Evolutionary conservation across 371 early-diverging fungal genomes (phyloP), one percentile per base, ranked within the genome.

Genomic region (Choanephora cucurbitarum): DNA sequence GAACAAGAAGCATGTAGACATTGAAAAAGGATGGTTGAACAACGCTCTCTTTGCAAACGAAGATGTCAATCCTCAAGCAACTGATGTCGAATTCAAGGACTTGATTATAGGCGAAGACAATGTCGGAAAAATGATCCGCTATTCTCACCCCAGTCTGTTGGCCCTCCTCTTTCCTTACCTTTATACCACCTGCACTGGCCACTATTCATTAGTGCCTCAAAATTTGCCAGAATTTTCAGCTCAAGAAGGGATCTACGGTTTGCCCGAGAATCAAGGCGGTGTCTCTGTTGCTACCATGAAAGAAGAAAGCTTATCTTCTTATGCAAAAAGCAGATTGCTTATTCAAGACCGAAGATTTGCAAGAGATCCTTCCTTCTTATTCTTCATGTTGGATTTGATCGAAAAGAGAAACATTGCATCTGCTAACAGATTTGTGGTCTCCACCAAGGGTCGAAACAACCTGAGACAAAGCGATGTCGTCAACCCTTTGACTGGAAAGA

Each of bases 351-450:
- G 48, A 28, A n/a, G 42, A 37, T 55, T 46, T 39, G 37, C 55
- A 13, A 39, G 37, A 37, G 48, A 48, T 48, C 48, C 47, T 40
- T 47, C 47, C 1, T 47, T 48, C 21, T 11, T 47, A 11, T 55
- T 52, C 31, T 24, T 43, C 17, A 18, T 43, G 31, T 17, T 55
- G 1, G 55, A 55, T 55, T 15, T 33, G 14, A 6, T 39, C 3
- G 55, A 55, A 31, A 40, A 47, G 9, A 28, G 15, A 32, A 28
- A 47, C 10, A 47, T 55, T 41, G 41, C 39, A 7, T 28, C 28
- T 28, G 28, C 28, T 7, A 28, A 28, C 7, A 3, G 28, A 28
- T 28, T 28, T 28, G 3, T 31, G 5, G 55, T 55, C 0, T 19
- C 47, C 1, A 54, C 55, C 13, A 46, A 28, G 6, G 55, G 52